Percentiles rank a stretch among this genome's conserved stretches.
phyloP scores from a whole-genome alignment of 345 rosid genomes.

The Clausena lansium region DNA sequence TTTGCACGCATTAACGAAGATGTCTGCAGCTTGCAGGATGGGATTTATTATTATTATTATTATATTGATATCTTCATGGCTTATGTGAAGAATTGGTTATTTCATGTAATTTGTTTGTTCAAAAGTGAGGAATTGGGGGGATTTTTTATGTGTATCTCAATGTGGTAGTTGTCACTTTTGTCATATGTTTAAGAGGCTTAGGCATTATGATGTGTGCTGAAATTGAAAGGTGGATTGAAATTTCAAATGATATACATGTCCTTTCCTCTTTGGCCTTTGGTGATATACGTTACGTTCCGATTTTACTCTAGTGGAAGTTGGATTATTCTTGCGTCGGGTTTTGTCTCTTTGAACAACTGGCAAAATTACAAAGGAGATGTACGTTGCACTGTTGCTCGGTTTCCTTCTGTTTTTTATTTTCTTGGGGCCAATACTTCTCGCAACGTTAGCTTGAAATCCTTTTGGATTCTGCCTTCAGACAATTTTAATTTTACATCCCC shows the following conservation, averaged over 20 bases:
- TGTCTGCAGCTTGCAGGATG: slow-evolving; percentile 20
- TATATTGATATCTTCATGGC: slow-evolving; percentile 21
- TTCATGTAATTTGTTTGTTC: slow-evolving; percentile 9
- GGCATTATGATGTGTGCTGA: not conserved
- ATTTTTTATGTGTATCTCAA: not conserved
- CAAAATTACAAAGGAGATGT: not conserved
- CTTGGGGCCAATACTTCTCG: too few relatives aligned
- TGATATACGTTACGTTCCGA: not conserved
- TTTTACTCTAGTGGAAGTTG: not conserved
- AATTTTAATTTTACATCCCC: too few relatives aligned
- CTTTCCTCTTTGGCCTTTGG: not conserved
- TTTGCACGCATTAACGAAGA: slow-evolving; percentile 20
- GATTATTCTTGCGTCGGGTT: not conserved
- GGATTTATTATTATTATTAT: not conserved
- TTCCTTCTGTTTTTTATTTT: not conserved
- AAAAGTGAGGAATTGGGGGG: not conserved
- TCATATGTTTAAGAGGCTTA: not conserved
- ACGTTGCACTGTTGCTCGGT: not conserved
- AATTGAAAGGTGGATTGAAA: not conserved
- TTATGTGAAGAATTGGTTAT: slow-evolving; percentile 9
- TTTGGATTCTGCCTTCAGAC: too few relatives aligned
- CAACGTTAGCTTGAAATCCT: too few relatives aligned
- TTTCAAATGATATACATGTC: not conserved
- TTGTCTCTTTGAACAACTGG: not conserved
- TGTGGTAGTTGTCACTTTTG: not conserved